A percentile compares a stretch with the other conserved stretches of the same genome.
phyloP scores from a whole-genome alignment of 768 basidiomycete genomes.

The Pisolithus albus region DNA sequence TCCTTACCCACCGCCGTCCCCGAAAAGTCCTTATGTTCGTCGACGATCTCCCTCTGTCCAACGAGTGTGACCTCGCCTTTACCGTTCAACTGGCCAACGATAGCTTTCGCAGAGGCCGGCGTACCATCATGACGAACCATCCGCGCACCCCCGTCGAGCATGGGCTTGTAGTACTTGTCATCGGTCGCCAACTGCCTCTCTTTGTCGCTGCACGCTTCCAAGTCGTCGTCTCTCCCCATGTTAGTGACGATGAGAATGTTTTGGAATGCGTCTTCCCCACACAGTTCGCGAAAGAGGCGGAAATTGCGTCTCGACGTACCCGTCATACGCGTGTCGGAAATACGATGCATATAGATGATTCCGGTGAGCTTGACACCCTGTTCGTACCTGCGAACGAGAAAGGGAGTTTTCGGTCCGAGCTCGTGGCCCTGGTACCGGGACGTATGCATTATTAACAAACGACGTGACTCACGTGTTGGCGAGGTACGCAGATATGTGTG shows the following conservation, averaged over 20 bases:
- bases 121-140: slow-evolving; percentile 38
- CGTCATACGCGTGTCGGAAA: slow-evolving; percentile 44
- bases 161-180: slow-evolving; percentile 45
- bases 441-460: no score
- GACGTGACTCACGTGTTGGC: slow-evolving; percentile 4
- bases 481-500: slow-evolving; percentile 33
- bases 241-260: slow-evolving; percentile 50
- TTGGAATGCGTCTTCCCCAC: slow-evolving; percentile 41
- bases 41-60: slow-evolving; percentile 53
- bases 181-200: slow-evolving; percentile 40
- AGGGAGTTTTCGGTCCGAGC: no score
- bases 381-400: slow-evolving; percentile 23
- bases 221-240: slow-evolving; percentile 43
- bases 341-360: slow-evolving; percentile 51
- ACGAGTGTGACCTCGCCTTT: slow-evolving; percentile 37
- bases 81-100: slow-evolving; percentile 37
- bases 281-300: slow-evolving; percentile 45
- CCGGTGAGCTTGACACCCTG: slow-evolving; percentile 39
- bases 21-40: slow-evolving; percentile 39
- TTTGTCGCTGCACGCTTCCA: slow-evolving; percentile 32
- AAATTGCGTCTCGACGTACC: slow-evolving; percentile 47
- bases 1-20: slow-evolving; percentile 50
- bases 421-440: no score
- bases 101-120: slow-evolving; percentile 32
- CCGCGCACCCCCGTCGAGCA: slow-evolving; percentile 41